These are phyloP conservation scores for Dichotomopilus funicola DNA, from an alignment of 2,329 filamentous ascomycete genomes.

Conservation along the genomic window DNA sequence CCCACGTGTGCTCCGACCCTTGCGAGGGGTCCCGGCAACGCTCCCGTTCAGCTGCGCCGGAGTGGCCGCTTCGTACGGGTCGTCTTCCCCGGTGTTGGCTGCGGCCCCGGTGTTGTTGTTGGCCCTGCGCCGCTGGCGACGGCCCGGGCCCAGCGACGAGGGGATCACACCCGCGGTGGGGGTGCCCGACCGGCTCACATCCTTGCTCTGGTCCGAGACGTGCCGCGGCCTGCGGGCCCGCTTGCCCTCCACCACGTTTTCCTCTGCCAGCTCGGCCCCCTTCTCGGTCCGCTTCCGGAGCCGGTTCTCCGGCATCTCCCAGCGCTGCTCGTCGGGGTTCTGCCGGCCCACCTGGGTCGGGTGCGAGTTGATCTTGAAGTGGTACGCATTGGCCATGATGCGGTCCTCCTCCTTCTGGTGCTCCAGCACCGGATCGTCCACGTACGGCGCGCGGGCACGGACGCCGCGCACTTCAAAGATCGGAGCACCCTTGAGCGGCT, in stretches of 20 bases:
- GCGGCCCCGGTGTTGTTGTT: too few species aligned
- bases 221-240: constrained; percentile 47
- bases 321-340: constrained; percentile 49
- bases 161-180: constrained; percentile 33
- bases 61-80: constrained; percentile 9
- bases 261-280: constrained; percentile 47
- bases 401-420: constrained; percentile 46
- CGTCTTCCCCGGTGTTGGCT: constrained; percentile 7
- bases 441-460: constrained; percentile 37
- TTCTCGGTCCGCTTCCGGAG: constrained; percentile 52
- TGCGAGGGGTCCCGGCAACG: constrained; percentile 14
- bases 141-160: constrained; percentile 22
- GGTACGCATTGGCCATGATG: constrained; percentile 53
- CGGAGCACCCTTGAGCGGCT: constrained; percentile 38
- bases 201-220: constrained; percentile 45
- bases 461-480: constrained; percentile 49
- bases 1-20: constrained; percentile 17
- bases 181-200: constrained; percentile 46
- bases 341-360: constrained; percentile 52
- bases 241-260: constrained; percentile 42
- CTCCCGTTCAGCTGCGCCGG: constrained; percentile 8
- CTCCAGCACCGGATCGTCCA: constrained; percentile 40
- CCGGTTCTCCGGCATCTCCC: constrained; percentile 49
- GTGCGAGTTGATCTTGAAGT: constrained; percentile 55
- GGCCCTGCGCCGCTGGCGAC: constrained; percentile 16